Base-by-base conservation (phyloP, 768 basidiomycete species). In the Phylloporus sp. region DNA sequence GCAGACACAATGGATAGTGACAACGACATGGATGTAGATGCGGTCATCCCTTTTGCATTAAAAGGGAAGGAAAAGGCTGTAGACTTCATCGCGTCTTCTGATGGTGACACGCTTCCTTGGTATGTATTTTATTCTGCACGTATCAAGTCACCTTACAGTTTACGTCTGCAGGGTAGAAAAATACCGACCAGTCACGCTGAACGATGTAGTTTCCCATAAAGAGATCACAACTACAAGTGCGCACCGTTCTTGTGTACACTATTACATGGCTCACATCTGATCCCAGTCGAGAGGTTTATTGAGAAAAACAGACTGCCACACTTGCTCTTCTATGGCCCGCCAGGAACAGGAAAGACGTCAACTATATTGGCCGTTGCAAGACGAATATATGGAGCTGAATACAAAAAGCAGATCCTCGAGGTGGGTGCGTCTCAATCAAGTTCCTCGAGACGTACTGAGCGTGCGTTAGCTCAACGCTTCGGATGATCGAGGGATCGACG, bases 401-500 rank as follows among this genome's bases (percentile, higher is more conserved):
- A 86, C 67, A 76, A 80, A 52, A 97, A 95, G 65, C 93, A 97
- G 64, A 95, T 97, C 24, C 82, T 98, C 3, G 97, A 99, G 78
- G 93, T 92, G 54, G 13, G 76, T 55, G 20, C 12, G 6, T 42
- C 35, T 20, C 44, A 2, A 20, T 47, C 34, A 36, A 12, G 36
- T 8, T 12, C 9, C 20, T 47, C 22, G 27, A 39, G 54, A 23
- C 46, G 24, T 20, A 32, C 50, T 51, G n/a, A 53, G 45, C 23
- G 23, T 41, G 22, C 46, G 27, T 47, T 55, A 95, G 93, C 80
- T 99, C 39, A 99, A 99, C 66, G 97, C 97, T 6, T 97, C 94
- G 2, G 97, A 99, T 66, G 97, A 98, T 64, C 85, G 97, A 63
- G 97, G 97, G 28, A 99, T 99, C 54, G 97, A 99, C 54, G 95